These are phyloP conservation scores for Apiospora arundinis DNA, from an alignment of 2,329 filamentous ascomycete species.

Conservation along the genomic window DNA sequence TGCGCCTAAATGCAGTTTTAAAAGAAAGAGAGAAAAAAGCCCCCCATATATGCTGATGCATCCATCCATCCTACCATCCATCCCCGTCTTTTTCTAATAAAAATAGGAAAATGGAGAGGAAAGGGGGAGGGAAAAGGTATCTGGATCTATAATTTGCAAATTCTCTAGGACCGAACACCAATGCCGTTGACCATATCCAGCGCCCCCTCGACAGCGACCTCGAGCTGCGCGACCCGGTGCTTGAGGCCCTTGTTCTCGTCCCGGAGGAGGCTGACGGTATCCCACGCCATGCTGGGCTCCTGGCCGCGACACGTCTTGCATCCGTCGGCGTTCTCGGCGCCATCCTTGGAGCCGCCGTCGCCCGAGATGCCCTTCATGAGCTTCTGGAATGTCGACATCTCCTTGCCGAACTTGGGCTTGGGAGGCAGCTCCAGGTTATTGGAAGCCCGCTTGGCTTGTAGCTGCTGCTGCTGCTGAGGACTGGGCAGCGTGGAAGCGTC, in stretches of 20 bases:
- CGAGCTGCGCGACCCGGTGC: conserved; percentile 62
- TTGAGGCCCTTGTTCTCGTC: conserved; percentile 70
- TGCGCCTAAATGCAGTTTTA: not conserved
- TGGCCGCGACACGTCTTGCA: conserved; percentile 66
- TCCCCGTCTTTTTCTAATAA: no score
- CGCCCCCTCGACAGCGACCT: conserved; percentile 65
- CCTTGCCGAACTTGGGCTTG: conserved; percentile 40
- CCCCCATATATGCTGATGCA: not conserved
- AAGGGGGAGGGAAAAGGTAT: not conserved
- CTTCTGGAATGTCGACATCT: conserved; percentile 55
- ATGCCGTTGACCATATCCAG: conserved; percentile 65
- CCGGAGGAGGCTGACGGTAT: conserved; percentile 66
- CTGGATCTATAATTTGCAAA: not conserved
- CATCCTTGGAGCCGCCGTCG: conserved; percentile 39
- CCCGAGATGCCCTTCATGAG: conserved; percentile 53
- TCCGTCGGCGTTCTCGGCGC: conserved; percentile 27
- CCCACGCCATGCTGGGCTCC: conserved; percentile 66
- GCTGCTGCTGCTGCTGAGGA: conserved; percentile 25
- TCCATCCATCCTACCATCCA: not conserved
- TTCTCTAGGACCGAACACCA: conserved; percentile 43
- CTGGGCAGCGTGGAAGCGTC: conserved; percentile 18
- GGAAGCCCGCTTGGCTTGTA: conserved; percentile 21
- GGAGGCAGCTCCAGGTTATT: conserved; percentile 28
- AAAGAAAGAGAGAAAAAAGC: not conserved
- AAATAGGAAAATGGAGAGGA: no score